Evolutionary conservation across 805 yeast species (phyloP), one percentile per base, ranked within the genome.

Genomic region (Yarrowia deformans): DNA sequence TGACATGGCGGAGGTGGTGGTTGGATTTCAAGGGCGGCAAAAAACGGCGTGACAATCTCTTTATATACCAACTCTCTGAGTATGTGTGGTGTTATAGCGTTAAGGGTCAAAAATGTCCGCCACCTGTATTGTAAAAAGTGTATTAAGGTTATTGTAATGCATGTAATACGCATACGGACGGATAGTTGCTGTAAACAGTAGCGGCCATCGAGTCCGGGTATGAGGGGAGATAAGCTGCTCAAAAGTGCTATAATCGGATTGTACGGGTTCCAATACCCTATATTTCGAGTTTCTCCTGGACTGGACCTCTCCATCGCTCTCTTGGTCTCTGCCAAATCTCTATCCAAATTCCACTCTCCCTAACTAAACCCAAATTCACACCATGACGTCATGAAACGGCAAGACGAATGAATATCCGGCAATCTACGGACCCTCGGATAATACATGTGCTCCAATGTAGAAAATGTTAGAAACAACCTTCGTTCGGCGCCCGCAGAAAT

Each of bases 371-470:
- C 23, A n/a, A 43, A 16, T 8, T 3, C 18, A 14, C 18, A 4
- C 18, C 6, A 48, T 48, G 52, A 48, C 52, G 52, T 48, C 52
- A 48, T 8, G 23, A 8, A 46, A 46, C 34, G 19, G 35, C 13
- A 23, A 45, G n/a, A 6, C n/a, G n/a, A 16, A 19, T 2, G 46
- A 42, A 48, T 48, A 48, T 48, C 52, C 52, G 52, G 52, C 52
- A 48, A 48, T 29, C 52, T 29, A 48, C 52, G 35, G 34, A 13
- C 29, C 35, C 52, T 46, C 50, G 50, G 52, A 29, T 29, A 48
- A 46, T 46, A 46, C 50, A 23, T 46, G 48, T 45, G 29, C 14
- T 18, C 16, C 12, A n/a, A 40, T 40, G 14, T 40, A 18, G 18
- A 10, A 8, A 3, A 4, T 10, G 7, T 39, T 13, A 1, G 16